Conservation (phyloP, 78 protist species). For the Kipferlia bialata region DNA sequence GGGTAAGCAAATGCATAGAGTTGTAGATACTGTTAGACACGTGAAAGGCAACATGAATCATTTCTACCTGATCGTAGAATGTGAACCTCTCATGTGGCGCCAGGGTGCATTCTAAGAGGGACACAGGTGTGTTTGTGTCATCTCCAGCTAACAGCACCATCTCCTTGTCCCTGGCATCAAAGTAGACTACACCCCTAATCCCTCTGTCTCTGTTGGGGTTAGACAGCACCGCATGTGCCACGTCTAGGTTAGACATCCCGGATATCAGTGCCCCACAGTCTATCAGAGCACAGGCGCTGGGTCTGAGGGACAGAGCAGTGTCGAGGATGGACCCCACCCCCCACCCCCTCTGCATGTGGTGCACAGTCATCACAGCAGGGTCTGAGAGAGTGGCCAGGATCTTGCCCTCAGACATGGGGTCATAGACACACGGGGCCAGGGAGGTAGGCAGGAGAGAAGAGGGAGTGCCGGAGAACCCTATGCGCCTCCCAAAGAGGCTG, state of each 20-base stretch:
- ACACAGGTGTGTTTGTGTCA: neutral
- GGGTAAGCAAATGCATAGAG: too few species aligned
- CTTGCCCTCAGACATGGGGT: neutral
- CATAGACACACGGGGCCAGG: constrained; percentile 38
- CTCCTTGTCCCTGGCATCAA: constrained; percentile 40
- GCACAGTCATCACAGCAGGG: neutral
- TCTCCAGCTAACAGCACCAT: constrained; percentile 26
- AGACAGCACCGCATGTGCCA: constrained; percentile 35
- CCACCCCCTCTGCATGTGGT: neutral
- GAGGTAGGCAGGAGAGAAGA: constrained; percentile 31
- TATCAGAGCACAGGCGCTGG: constrained; percentile 42
- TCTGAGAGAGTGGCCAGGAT: too few species aligned
- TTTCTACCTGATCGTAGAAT: constrained; percentile 50
- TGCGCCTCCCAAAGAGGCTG: constrained; percentile 28
- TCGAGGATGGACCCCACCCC: neutral
- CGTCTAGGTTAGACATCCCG: constrained; percentile 38
- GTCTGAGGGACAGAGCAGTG: constrained; percentile 1
- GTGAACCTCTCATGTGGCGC: constrained; percentile 31
- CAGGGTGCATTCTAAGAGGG: constrained; percentile 29
- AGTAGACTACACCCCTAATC: constrained; percentile 46
- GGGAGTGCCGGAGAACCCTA: constrained; percentile 44
- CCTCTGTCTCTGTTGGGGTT: neutral
- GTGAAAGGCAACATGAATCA: too few species aligned
- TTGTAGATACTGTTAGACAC: too few species aligned
- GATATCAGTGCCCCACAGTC: constrained; percentile 65